Conservation (phyloP, 2,329 filamentous ascomycete species). For the Penicillium sp. region DNA sequence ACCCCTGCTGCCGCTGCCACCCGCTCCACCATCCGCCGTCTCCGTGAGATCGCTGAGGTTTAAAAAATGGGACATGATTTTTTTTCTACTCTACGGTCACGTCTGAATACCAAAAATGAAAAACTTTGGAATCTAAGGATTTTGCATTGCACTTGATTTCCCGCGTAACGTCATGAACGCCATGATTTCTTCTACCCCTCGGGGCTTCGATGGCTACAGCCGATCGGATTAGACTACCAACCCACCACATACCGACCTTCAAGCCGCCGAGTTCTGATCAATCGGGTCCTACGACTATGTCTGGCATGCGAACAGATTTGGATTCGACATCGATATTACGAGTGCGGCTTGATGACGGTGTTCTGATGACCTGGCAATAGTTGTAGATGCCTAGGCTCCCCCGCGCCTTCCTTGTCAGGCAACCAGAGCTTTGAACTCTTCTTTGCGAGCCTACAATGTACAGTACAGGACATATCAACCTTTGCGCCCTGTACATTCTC, state of each 20-base stretch:
- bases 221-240: not conserved
- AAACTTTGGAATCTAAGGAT: constrained; percentile 32
- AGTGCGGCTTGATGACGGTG: not conserved
- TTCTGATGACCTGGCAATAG: constrained; percentile 1
- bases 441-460: not conserved
- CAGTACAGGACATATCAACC: not conserved
- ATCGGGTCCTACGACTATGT: not conserved
- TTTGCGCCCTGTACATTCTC: not conserved
- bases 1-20: constrained; percentile 92
- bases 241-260: not conserved
- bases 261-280: not conserved
- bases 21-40: constrained; percentile 92
- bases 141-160: constrained; percentile 6
- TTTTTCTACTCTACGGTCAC: constrained; percentile 35
- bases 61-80: constrained; percentile 37
- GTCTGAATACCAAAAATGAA: constrained; percentile 41
- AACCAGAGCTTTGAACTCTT: too few species aligned
- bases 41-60: constrained; percentile 96
- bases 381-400: constrained; percentile 15
- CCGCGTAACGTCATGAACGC: not conserved
- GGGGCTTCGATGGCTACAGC: not conserved
- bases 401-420: not conserved
- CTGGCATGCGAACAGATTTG: not conserved
- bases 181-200: not conserved
- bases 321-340: not conserved